phyloP scores from a whole-genome alignment of 148 eudicot genomes.

The Heliosperma pusillum region DNA sequence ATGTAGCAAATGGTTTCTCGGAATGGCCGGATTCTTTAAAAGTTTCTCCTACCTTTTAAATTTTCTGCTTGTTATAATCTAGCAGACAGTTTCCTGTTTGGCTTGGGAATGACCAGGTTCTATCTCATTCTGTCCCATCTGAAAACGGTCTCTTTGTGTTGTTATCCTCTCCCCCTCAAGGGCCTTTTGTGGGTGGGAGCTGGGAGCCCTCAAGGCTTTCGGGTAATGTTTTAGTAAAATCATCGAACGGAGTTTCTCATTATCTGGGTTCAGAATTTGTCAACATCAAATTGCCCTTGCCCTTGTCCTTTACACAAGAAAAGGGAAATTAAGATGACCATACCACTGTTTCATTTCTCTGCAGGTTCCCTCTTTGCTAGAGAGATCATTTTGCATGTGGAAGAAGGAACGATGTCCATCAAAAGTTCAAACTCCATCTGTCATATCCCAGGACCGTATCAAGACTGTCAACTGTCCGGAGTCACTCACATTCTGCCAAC shows the following conservation, averaged over 20 bases:
- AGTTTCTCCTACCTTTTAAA: too few relatives aligned
- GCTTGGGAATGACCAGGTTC: background rate
- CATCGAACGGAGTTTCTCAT: background rate
- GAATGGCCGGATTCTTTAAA: too few relatives aligned
- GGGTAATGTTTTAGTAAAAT: background rate
- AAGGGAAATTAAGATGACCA: background rate
- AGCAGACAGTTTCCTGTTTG: background rate
- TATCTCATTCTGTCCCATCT: background rate
- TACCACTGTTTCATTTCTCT: background rate
- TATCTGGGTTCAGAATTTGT: background rate
- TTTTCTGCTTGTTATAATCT: too few relatives aligned
- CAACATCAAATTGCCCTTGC: background rate
- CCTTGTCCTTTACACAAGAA: background rate
- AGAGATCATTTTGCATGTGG: slow-evolving; percentile 44
- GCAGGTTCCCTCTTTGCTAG: slow-evolving; percentile 60
- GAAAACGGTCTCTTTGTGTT: too few relatives aligned
- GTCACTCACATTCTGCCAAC: slow-evolving; percentile 33
- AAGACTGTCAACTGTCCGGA: slow-evolving; percentile 10
- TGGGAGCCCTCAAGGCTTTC: too few relatives aligned
- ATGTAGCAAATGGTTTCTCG: background rate
- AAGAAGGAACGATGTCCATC: slow-evolving; percentile 32
- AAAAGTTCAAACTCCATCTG: slow-evolving; percentile 19
- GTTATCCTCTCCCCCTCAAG: too few relatives aligned
- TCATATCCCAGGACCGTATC: background rate
- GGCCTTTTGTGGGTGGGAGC: too few relatives aligned